Evolutionary conservation across 2,329 filamentous ascomycete genomes (phyloP).

Genomic region (Pseudocercospora pini-densiflorae): DNA sequence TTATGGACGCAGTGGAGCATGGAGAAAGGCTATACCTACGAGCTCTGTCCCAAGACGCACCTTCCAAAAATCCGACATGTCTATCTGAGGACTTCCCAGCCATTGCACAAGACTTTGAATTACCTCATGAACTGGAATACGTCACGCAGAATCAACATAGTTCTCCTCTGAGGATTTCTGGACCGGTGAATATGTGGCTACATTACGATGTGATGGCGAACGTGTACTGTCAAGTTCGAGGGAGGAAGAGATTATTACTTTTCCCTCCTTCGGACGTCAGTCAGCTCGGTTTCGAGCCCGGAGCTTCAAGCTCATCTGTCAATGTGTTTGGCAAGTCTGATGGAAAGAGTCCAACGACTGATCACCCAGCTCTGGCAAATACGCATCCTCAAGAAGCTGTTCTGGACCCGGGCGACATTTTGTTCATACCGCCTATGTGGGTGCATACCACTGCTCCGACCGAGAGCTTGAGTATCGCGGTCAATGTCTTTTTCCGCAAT

Average conservation of each 20-base stretch:
- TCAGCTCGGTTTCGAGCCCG: constrained; percentile 71
- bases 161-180: constrained; percentile 78
- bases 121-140: constrained; percentile 65
- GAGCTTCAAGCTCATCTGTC: constrained; percentile 78
- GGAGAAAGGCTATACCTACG: constrained; percentile 77
- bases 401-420: constrained; percentile 72
- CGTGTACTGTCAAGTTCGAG: constrained; percentile 77
- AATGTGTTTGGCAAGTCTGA: constrained; percentile 63
- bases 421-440: constrained; percentile 85
- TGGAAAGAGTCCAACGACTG: constrained; percentile 21
- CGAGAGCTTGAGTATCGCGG: constrained; percentile 67
- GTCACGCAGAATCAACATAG: constrained; percentile 71
- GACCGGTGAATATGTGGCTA: constrained; percentile 83
- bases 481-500: constrained; percentile 89
- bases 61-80: constrained; percentile 71
- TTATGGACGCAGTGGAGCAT: constrained; percentile 63
- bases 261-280: constrained; percentile 79
- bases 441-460: constrained; percentile 70
- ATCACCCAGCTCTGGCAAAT: constrained; percentile 32
- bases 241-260: constrained; percentile 73
- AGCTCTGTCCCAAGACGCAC: constrained; percentile 70
- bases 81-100: constrained; percentile 72
- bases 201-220: constrained; percentile 94
- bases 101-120: constrained; percentile 69
- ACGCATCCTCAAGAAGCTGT: constrained; percentile 70